Evolutionary conservation across 306 rosid genomes (phyloP), one percentile per base, ranked within the genome.

Genomic region (Malus asiatica): DNA sequence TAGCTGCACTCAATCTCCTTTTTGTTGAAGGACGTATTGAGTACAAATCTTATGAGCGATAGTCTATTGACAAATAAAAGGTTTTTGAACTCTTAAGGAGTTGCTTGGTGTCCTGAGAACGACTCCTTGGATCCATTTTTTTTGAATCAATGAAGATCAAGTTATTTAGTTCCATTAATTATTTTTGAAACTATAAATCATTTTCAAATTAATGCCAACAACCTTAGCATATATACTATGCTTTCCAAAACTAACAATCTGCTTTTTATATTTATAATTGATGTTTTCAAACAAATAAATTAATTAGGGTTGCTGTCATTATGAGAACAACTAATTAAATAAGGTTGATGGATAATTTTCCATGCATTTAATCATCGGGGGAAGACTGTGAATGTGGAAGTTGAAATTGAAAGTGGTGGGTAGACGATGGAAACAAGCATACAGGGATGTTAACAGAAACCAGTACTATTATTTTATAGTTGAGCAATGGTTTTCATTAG

Each of bases 401-500:
- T 29, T 22, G 63, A 46, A 20, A 22, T 29, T 33, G 63, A 46
- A 20, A 22, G 52, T 30, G 63, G 72, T 40, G n/a, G 53, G 30
- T 66, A 16, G 53, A 32, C 8, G 33, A 51, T 53, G 0, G 32
- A 20, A 15, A 35, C 73, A 22, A 45, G 38, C 25, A 14, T 46
- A 46, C 2, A 38, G 48, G 33, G 71, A 73, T 59, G 80, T 81
- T 59, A 48, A 46, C 35, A 74, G 46, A 14, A 42, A 22, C 45
- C 72, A 23, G 23, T 16, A 38, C 25, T 61, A 23, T 22, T 16
- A 52, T 53, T 61, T 20, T 63, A n/a, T 73, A n/a, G 85, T 59
- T 82, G 82, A 40, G 76, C n/a, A 32, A 68, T 68, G 20, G 76
- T 46, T 82, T 40, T 81, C 85, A 59, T 22, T 22, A 66, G 73